Base-by-base conservation (phyloP, 2,329 filamentous ascomycete genomes). In the Endothia cerciana region DNA sequence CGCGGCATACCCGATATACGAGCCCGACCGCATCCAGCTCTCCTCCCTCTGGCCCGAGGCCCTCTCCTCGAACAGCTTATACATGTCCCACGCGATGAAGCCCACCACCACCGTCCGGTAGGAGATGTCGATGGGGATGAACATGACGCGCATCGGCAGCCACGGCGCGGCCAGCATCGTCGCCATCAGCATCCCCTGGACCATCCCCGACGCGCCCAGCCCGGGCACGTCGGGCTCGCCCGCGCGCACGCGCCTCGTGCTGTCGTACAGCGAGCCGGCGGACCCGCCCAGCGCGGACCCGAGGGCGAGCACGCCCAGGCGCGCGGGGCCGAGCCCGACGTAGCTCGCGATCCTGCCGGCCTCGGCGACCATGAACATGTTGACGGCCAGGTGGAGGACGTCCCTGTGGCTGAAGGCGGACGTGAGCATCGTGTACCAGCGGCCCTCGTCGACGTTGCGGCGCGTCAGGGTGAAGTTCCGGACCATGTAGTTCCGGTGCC, bases 121-220 rank as follows among this genome's bases (percentile, higher is more conserved):
- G 5, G 70, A 62, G 13, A 72, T 62, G 2, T 51, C 30, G n/a
- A 73, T 25, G 8, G 71, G 71, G 10, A 72, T 62, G 25, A 71
- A 63, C 25, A 72, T 57, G 53, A 73, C n/a, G 19, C 61, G 28
- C 51, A 72, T 69, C 4, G 63, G 68, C 41, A 65, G 40, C 3
- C 38, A 22, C 7, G 72, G 72, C 36, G 57, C 65, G 2, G 65
- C 67, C 7, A 66, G 62, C 59, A 69, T 66, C 19, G 68, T 63
- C 19, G 69, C 70, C 28, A 69, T 65, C 57, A 69, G 62, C 56
- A 73, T 40, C 17, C 72, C 72, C 61, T 70, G 45, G 22, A 73
- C 68, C 59, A 73, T 69, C 3, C 71, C 72, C 28, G 68, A 70
- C n/a, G 72, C 72, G 33, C 72, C 72, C 3, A 72, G 69, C 7